A percentile compares a stretch with the other conserved stretches of the same genome.
phyloP scores from a whole-genome alignment of 129 eudicot genomes.

The Chrysanthemum makinoi region DNA sequence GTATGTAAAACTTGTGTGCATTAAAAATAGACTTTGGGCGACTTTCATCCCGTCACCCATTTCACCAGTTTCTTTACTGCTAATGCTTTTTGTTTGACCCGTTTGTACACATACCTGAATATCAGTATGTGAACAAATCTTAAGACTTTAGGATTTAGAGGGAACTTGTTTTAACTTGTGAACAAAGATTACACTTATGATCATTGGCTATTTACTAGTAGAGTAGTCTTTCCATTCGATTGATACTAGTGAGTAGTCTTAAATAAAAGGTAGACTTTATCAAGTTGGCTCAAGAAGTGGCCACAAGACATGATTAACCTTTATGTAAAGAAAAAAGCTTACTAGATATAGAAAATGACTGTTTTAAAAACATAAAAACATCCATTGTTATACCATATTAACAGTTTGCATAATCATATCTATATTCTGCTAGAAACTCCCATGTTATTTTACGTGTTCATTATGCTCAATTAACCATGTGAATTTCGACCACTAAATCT shows the following conservation, averaged over 20 bases:
- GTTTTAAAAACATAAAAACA: constrained; percentile 12
- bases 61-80: neutral
- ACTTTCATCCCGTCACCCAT: no score
- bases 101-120: no score
- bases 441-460: neutral
- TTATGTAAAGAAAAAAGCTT: constrained; percentile 44
- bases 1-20: no score
- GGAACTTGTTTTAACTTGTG: constrained; percentile 1
- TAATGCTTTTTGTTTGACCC: neutral
- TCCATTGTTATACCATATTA: constrained; percentile 17
- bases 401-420: constrained; percentile 12
- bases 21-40: no score
- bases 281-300: constrained; percentile 36
- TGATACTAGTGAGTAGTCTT: constrained; percentile 16
- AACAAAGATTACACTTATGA: neutral
- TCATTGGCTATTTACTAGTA: constrained; percentile 16
- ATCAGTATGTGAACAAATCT: no score
- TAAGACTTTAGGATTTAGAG: neutral
- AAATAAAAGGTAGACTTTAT: constrained; percentile 22
- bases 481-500: neutral
- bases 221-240: constrained; percentile 16
- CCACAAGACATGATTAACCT: constrained; percentile 42
- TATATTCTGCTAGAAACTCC: constrained; percentile 20
- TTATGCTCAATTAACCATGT: neutral
- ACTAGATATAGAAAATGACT: constrained; percentile 27